Conservation (phyloP, 495 filamentous ascomycete species). For the Cladorrhinum samala region DNA sequence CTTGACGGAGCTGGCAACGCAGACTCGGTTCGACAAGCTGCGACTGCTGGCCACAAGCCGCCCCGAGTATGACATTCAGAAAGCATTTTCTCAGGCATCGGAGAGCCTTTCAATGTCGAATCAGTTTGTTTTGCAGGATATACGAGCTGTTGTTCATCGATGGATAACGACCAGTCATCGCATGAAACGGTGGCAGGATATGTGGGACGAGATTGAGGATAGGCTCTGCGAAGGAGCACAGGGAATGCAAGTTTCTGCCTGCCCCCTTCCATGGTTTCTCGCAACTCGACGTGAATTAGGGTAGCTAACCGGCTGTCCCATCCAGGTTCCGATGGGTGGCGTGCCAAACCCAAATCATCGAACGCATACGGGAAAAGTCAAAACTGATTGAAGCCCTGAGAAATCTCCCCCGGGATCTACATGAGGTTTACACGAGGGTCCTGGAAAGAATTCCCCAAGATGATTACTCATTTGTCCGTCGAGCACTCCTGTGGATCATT, state of each 20-base stretch:
- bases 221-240: constrained; percentile 24
- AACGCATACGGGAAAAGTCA: constrained; percentile 17
- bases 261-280: neutral
- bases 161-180: constrained; percentile 14
- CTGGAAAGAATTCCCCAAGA: constrained; percentile 21
- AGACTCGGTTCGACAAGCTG: constrained; percentile 30
- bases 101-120: constrained; percentile 23
- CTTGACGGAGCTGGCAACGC: constrained; percentile 18
- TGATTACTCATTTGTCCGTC: constrained; percentile 23
- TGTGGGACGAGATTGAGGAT: constrained; percentile 23
- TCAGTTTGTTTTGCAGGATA: constrained; percentile 25
- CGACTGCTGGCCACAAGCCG: constrained; percentile 37
- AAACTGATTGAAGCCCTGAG: constrained; percentile 19
- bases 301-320: too few species aligned
- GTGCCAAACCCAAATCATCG: constrained; percentile 37
- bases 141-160: constrained; percentile 24
- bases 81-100: constrained; percentile 9
- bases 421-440: constrained; percentile 35
- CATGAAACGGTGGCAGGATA: constrained; percentile 17
- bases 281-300: too few species aligned
- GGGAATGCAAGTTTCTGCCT: constrained; percentile 26
- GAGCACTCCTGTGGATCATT: constrained; percentile 3
- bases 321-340: constrained; percentile 38
- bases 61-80: constrained; percentile 34
- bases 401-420: constrained; percentile 31